Conservation (phyloP, 805 yeast species). For the Candida multigemmis region DNA sequence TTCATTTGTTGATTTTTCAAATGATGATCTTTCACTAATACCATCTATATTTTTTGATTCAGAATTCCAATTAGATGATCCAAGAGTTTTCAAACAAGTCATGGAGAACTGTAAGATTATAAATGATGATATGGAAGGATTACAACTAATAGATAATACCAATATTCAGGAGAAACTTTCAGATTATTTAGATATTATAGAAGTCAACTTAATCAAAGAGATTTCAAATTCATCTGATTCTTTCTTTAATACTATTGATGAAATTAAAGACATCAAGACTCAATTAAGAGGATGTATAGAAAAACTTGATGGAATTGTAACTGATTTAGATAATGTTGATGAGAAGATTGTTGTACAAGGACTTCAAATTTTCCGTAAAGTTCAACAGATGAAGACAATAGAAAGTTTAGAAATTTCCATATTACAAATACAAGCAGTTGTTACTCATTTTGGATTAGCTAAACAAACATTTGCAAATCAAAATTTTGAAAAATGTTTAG, state of each 20-base stretch:
- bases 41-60: slow-evolving; percentile 64
- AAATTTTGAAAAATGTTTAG: slow-evolving; percentile 46
- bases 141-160: slow-evolving; percentile 36
- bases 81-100: slow-evolving; percentile 71
- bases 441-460: slow-evolving; percentile 14
- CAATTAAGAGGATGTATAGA: slow-evolving; percentile 45
- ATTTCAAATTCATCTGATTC: slow-evolving; percentile 78
- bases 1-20: slow-evolving; percentile 5
- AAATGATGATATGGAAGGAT: slow-evolving; percentile 11
- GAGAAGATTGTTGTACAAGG: slow-evolving; percentile 42
- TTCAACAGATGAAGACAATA: slow-evolving; percentile 49
- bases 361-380: slow-evolving; percentile 37
- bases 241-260: slow-evolving; percentile 78
- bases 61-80: slow-evolving; percentile 79
- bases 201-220: slow-evolving; percentile 69
- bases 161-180: slow-evolving; percentile 72
- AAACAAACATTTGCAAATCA: slow-evolving; percentile 36
- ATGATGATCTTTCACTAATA: slow-evolving; percentile 17
- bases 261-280: slow-evolving; percentile 53
- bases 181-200: slow-evolving; percentile 78
- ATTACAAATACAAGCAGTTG: slow-evolving; percentile 38
- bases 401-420: slow-evolving; percentile 56
- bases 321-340: slow-evolving; percentile 38
- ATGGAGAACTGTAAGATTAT: slow-evolving; percentile 47
- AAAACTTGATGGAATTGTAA: slow-evolving; percentile 37